Evolutionary conservation across 176 grass and related monocot genomes (phyloP).

Genomic region (Zoysia pacifica): DNA sequence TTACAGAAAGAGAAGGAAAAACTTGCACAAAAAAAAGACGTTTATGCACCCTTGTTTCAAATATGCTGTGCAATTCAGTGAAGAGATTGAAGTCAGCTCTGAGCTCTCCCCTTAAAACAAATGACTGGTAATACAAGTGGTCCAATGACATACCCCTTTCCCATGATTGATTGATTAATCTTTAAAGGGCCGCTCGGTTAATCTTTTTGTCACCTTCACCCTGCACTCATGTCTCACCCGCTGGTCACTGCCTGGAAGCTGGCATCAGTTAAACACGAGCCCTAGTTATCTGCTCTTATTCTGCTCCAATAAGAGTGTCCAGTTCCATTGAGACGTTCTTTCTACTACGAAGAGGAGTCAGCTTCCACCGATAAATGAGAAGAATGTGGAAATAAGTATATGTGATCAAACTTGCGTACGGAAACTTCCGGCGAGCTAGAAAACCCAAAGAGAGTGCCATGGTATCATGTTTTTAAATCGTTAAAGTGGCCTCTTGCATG

Average conservation of each 20-base stretch:
- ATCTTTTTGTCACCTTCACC: slow-evolving; percentile 1
- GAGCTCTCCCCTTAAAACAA: background rate
- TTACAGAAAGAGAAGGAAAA: background rate
- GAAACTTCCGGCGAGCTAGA: background rate
- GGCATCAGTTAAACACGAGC: background rate
- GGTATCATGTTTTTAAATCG: slow-evolving; percentile 1
- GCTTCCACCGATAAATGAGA: slow-evolving; percentile 16
- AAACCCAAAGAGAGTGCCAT: background rate
- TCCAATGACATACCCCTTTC: background rate
- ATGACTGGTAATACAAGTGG: slow-evolving; percentile 24
- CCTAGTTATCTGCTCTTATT: background rate
- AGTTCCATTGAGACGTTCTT: background rate
- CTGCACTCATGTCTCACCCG: background rate
- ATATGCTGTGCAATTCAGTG: background rate
- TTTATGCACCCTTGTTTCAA: background rate
- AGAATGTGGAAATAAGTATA: background rate
- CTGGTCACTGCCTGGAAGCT: background rate
- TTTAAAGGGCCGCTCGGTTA: background rate
- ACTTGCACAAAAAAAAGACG: background rate
- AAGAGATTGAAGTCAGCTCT: background rate
- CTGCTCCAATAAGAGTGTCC: background rate
- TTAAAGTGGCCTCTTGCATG: background rate
- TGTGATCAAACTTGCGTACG: background rate
- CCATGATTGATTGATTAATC: slow-evolving; percentile 4
- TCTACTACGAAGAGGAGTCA: slow-evolving; percentile 7